Base-by-base conservation (phyloP, 1,284 basidiomycete genomes). In the Dichomitus squalens region DNA sequence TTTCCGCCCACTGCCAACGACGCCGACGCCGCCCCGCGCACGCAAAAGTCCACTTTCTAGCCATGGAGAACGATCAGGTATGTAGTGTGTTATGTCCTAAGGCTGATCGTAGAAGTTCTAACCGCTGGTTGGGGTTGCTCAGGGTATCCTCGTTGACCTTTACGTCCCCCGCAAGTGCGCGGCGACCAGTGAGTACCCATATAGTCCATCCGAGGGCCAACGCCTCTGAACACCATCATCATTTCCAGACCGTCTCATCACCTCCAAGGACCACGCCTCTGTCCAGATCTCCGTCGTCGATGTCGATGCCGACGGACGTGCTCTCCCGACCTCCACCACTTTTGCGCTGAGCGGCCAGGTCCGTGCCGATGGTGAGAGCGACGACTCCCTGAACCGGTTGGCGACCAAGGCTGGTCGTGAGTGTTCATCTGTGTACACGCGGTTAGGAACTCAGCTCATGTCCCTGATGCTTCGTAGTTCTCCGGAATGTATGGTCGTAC, bases 161-260 rank as follows among this genome's bases (percentile, higher is more conserved):
- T 99, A 99, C 85, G 95, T 99, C 75, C 96, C 96, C 76, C 94
- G 96, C 85, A 98, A 99, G 81, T 99, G 97, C 80, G 86, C 93
- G 76, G 93, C 95, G 61, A 97, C 93, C 69, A 95, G 93, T 95
- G 73, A 73, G 91, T 25, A 46, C 41, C 34, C 27, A 23, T 49
- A 48, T 31, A 5, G 38, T n/a, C 14, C 16, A 39, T 11, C 1
- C 7, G 25, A 25, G 8, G 18, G 7, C 4, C 18, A 25, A 14
- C 18, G 4, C 23, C 67, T 9, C 51, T 58, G 25, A 61, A 40
- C 38, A 9, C 27, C 6, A 5, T 4, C n/a, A 23, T 41, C 27
- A 14, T 33, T 9, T 25, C 3, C 73, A 90, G 94, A 95, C 86
- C 92, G 95, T 68, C 84, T 98, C 72, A 98, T 98, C 77, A 96